These are phyloP conservation scores for Rauvolfia tetraphylla DNA, from an alignment of 257 asterid species.

Conservation along the genomic window DNA sequence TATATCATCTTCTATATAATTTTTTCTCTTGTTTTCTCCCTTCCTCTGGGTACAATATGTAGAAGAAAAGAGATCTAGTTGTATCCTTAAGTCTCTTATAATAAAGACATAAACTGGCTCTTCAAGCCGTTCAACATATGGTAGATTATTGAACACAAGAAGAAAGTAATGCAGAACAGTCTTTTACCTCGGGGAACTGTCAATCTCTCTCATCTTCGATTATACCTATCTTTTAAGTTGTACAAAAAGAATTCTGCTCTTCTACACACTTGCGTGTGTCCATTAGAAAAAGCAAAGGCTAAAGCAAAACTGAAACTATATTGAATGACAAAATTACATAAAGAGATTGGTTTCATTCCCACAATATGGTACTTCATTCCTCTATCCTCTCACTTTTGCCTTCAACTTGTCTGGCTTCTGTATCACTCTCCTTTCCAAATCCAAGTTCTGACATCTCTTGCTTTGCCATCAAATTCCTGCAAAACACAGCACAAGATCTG, in stretches of 20 bases:
- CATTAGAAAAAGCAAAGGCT: not conserved
- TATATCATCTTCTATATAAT: not conserved
- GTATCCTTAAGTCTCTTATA: not conserved
- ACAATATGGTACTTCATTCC: constrained; percentile 10
- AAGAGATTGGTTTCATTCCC: not conserved
- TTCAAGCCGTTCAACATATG: not conserved
- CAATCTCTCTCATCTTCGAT: not conserved
- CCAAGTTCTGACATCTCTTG: constrained; percentile 95
- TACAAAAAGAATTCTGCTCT: not conserved
- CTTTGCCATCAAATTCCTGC: constrained; percentile 98
- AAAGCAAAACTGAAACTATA: not conserved
- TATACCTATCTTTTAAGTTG: not conserved
- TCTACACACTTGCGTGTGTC: not conserved
- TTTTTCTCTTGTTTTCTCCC: not conserved
- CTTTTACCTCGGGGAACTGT: not conserved
- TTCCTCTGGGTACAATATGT: not conserved
- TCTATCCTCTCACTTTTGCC: constrained; percentile 22
- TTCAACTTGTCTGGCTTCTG: constrained; percentile 29
- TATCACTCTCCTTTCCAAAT: constrained; percentile 41
- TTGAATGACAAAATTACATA: not conserved
- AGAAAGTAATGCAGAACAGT: not conserved
- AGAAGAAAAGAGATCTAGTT: not conserved
- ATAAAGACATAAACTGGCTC: not conserved
- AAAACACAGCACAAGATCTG: constrained; percentile 8
- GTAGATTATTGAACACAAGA: no score